Evolutionary conservation across 352 stramenopile species (phyloP), one percentile per base, ranked within the genome.

Genomic region (Peronospora tabacina): DNA sequence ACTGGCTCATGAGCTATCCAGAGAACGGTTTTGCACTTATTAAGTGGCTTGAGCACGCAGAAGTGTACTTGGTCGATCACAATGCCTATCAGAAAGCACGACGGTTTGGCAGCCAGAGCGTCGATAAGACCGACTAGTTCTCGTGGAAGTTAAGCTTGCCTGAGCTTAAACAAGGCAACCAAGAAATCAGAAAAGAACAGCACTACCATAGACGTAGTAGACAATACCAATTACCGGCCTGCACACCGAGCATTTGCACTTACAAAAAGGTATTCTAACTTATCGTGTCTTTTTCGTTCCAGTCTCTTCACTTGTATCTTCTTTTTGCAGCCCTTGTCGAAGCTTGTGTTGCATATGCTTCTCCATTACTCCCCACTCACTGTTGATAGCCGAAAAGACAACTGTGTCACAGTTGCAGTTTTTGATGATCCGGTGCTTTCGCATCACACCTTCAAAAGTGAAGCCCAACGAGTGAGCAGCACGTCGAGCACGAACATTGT

Each of bases 371-470:
- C 57, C 60, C 86, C 86, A 95, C 38, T 96, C 83, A 50, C 77
- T 92, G 68, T 96, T 96, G 38, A 94, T 73, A 42, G 82, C 68
- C 40, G 82, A 65, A 51, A 95, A 94, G 2, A 93, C 52, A 9
- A 86, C 85, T 9, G 83, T 90, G 55, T 96, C 86, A 15, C 72
- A 66, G 42, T 95, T 96, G 58, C 79, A 81, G 5, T 79, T 71
- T 60, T 94, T 88, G 35, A 88, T 59, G 50, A 96, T 73, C 47
- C 72, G 70, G 58, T 95, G 82, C 55, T 95, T 96, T 8, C 82
- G 73, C 48, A 95, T 57, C 7, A 96, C 85, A 7, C 86, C 86
- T 64, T 96, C 86, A 49, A 95, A 87, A 8, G 68, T 73, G 46
- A 96, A 92, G 6, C 86, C 85, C 24, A 92, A 52, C 24, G 75